These are phyloP conservation scores for Trichoderma sp. DNA, from an alignment of 2,329 filamentous ascomycete species.

Conservation along the genomic window DNA sequence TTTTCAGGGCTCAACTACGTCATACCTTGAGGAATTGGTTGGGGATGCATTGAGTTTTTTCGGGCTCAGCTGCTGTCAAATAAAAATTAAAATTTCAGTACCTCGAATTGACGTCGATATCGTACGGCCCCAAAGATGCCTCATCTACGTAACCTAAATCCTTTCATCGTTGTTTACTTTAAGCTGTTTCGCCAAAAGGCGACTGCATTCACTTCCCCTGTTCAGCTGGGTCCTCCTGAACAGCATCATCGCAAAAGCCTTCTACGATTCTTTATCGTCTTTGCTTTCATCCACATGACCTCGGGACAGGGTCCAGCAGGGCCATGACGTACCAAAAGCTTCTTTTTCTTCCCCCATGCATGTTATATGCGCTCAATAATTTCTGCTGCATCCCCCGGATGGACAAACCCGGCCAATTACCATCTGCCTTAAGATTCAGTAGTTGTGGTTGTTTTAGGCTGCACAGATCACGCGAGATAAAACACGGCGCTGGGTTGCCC, in stretches of 20 bases:
- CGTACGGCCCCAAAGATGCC: background rate
- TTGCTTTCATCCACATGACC: constrained; percentile 1
- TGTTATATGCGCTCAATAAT: background rate
- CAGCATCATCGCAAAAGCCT: background rate
- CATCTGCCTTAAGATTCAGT: background rate
- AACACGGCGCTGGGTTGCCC: background rate
- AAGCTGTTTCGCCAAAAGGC: background rate
- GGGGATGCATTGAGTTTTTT: background rate
- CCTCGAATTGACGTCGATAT: background rate
- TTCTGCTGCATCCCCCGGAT: background rate
- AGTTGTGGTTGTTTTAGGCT: background rate
- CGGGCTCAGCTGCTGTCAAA: background rate
- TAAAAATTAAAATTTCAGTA: background rate
- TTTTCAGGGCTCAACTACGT: constrained; percentile 6
- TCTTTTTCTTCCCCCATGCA: background rate
- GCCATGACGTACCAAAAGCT: background rate
- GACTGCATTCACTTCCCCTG: background rate
- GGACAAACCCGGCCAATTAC: background rate
- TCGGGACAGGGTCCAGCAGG: background rate
- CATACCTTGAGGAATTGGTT: background rate
- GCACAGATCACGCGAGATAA: constrained; percentile 2
- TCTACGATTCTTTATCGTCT: background rate
- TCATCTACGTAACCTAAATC: background rate
- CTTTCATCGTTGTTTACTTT: background rate
- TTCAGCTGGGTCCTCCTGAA: background rate